Percentiles rank a stretch among this genome's conserved stretches.
Evolutionary conservation across 345 rosid genomes (phyloP).

Genomic region (Gossypium longicalyx): DNA sequence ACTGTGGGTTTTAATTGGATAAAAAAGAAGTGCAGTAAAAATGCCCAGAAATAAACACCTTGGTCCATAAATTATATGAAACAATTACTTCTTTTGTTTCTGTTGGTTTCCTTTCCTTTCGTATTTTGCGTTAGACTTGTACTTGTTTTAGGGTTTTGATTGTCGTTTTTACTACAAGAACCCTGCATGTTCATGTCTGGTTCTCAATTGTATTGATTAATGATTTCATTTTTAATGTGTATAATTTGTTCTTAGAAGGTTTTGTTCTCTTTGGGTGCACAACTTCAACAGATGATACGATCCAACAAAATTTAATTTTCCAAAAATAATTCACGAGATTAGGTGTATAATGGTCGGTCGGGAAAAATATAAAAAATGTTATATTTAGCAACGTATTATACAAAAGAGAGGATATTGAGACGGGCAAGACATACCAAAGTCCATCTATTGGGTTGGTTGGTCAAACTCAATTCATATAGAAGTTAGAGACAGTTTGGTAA

Average conservation of each 20-base stretch:
- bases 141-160: not conserved
- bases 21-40: conserved; percentile 23
- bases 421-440: too few relatives aligned
- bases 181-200: not conserved
- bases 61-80: too few relatives aligned
- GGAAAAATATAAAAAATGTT: too few relatives aligned
- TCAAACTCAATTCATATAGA: too few relatives aligned
- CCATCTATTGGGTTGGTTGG: too few relatives aligned
- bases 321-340: too few relatives aligned
- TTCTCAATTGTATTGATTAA: not conserved
- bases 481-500: too few relatives aligned
- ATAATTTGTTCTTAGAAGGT: not conserved
- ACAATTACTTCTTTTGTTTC: too few relatives aligned
- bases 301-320: not conserved
- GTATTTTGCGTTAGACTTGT: too few relatives aligned
- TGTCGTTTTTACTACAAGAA: not conserved
- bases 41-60: conserved; percentile 14
- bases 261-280: not conserved
- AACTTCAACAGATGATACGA: not conserved
- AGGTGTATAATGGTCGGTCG: too few relatives aligned
- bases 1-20: conserved; percentile 25
- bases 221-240: not conserved
- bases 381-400: too few relatives aligned
- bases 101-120: not conserved
- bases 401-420: too few relatives aligned